These are phyloP conservation scores for Aspergillus jensenii DNA, from an alignment of 2,329 filamentous ascomycete species.

Conservation along the genomic window DNA sequence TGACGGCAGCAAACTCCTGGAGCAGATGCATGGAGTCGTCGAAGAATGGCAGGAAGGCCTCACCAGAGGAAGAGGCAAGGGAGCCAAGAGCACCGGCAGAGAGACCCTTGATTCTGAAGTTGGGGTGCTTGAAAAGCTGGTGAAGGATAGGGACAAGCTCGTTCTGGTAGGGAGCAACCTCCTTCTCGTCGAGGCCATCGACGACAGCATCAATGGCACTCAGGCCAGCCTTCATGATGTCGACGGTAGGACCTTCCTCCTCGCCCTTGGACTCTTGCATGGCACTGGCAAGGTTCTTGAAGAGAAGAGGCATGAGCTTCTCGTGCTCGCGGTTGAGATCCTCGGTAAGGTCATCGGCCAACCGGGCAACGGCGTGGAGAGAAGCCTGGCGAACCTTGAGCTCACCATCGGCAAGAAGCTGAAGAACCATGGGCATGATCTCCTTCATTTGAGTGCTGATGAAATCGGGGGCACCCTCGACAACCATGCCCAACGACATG, in stretches of 20 bases:
- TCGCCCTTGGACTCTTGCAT: conserved; percentile 64
- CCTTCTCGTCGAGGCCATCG: conserved; percentile 66
- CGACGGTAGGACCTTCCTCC: conserved; percentile 71
- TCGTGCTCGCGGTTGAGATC: conserved; percentile 85
- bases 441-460: conserved; percentile 87
- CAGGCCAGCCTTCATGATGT: conserved; percentile 86
- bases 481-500: conserved; percentile 86
- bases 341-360: conserved; percentile 91
- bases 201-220: conserved; percentile 89
- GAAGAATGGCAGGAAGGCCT: conserved; percentile 87
- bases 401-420: conserved; percentile 79
- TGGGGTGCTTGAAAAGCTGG: conserved; percentile 76
- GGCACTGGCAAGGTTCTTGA: conserved; percentile 86
- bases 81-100: conserved; percentile 88
- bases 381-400: conserved; percentile 82
- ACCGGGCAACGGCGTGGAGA: conserved; percentile 79
- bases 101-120: conserved; percentile 85
- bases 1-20: conserved; percentile 78
- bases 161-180: conserved; percentile 77
- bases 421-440: conserved; percentile 81
- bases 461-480: conserved; percentile 96
- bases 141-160: conserved; percentile 84
- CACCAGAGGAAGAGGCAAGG: conserved; percentile 80
- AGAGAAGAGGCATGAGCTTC: conserved; percentile 75
- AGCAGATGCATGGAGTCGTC: conserved; percentile 87